Percentiles rank a stretch among this genome's conserved stretches.
Evolutionary conservation across 1,284 basidiomycete genomes (phyloP).

Genomic region (Tetrapyrgos nigripes): DNA sequence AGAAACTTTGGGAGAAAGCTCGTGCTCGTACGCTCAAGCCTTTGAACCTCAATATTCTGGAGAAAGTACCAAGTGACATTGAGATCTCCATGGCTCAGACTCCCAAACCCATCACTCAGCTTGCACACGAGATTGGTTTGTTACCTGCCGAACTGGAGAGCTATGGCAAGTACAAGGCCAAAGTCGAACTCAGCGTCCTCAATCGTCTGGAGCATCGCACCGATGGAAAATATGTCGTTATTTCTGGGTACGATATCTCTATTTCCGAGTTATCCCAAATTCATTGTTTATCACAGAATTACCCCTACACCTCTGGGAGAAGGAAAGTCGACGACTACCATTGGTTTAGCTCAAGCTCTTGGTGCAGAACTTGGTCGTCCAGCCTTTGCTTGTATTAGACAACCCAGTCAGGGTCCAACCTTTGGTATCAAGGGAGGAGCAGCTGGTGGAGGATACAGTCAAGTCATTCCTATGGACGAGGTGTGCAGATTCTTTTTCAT

Average conservation of each 20-base stretch:
- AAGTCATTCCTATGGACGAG: conserved; percentile 99
- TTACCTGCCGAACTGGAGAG: conserved; percentile 89
- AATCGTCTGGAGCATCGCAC: conserved; percentile 87
- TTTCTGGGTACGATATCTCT: conserved; percentile 75
- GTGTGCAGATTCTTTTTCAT: conserved; percentile 48
- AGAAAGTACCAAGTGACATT: conserved; percentile 95
- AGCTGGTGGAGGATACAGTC: conserved; percentile 97
- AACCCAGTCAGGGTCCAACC: conserved; percentile 98
- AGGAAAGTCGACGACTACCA: conserved; percentile 99
- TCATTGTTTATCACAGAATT: conserved; percentile 62
- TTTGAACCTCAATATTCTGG: conserved; percentile 78
- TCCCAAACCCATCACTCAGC: conserved; percentile 86
- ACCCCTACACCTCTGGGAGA: conserved; percentile 98
- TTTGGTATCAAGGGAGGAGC: conserved; percentile 99
- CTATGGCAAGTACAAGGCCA: conserved; percentile 97
- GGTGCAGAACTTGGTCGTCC: conserved; percentile 94
- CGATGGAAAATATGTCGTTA: conserved; percentile 97
- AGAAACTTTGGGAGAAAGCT: conserved; percentile 77
- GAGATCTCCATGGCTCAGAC: conserved; percentile 96
- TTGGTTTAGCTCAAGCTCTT: conserved; percentile 96
- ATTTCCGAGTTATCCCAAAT: conserved; percentile 1
- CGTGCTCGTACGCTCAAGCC: conserved; percentile 78
- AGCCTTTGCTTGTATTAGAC: conserved; percentile 97
- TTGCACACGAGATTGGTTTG: conserved; percentile 92
- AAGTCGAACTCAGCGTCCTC: conserved; percentile 91